These are phyloP conservation scores for Acanthamoeba triangularis DNA, from an alignment of 208 protist species.

Conservation along the genomic window DNA sequence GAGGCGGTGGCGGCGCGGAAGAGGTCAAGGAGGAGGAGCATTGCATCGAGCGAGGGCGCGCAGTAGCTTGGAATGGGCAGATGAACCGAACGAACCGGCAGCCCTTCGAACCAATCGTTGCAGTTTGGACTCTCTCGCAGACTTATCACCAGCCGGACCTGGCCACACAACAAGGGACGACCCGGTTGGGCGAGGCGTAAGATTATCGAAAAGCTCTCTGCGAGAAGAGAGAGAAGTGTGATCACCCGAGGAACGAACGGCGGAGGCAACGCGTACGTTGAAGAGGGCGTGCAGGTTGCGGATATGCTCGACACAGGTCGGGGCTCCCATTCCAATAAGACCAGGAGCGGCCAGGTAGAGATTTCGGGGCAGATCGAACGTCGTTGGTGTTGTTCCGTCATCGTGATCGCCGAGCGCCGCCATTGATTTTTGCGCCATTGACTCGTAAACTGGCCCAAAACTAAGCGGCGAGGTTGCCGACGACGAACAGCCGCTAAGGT, in stretches of 20 bases:
- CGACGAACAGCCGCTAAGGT: too few species aligned
- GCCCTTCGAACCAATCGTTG: conserved; percentile 1
- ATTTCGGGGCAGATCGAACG: background rate
- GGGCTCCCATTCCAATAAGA: conserved; percentile 1
- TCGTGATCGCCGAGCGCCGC: background rate
- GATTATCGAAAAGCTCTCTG: background rate
- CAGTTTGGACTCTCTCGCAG: conserved; percentile 5
- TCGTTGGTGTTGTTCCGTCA: background rate
- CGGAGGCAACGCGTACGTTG: background rate
- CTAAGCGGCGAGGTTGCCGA: too few species aligned
- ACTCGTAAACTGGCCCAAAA: too few species aligned
- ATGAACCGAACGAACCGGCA: background rate
- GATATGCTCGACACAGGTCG: conserved; percentile 31
- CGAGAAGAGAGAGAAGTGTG: background rate
- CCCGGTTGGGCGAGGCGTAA: too few species aligned
- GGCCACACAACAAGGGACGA: background rate
- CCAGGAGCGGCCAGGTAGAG: background rate
- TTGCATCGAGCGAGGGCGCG: background rate
- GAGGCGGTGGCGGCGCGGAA: background rate
- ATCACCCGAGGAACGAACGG: background rate
- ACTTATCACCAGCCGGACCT: conserved; percentile 1
- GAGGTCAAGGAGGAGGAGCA: background rate
- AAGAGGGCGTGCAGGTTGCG: conserved; percentile 1
- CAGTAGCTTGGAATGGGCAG: conserved; percentile 1
- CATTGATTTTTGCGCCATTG: too few species aligned